A percentile compares a stretch with the other conserved stretches of the same genome.
Evolutionary conservation across 2,329 filamentous ascomycete genomes (phyloP).

Genomic region (Calycina herbarum): DNA sequence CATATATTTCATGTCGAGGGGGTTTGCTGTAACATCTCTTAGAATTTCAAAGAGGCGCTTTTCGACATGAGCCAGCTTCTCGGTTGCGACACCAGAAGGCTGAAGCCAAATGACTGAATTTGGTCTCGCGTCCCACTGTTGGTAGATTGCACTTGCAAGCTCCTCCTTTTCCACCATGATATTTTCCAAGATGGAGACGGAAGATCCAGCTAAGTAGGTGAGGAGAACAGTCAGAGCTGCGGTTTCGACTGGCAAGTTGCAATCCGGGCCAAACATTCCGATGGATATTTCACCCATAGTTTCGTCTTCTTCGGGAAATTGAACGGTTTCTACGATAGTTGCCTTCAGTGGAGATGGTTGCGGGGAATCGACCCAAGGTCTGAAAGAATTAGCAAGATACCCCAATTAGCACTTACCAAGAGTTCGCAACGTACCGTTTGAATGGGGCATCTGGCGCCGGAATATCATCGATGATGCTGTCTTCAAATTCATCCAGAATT

Average conservation of each 20-base stretch:
- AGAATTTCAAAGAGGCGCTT: conserved; percentile 82
- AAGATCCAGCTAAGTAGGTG: conserved; percentile 88
- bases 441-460: conserved; percentile 75
- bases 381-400: conserved; percentile 23
- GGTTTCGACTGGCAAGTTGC: conserved; percentile 65
- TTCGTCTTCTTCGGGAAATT: conserved; percentile 97
- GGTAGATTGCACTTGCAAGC: conserved; percentile 81
- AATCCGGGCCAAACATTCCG: conserved; percentile 82
- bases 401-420: too few relatives aligned
- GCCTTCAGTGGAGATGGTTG: conserved; percentile 71
- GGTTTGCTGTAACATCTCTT: conserved; percentile 74
- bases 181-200: conserved; percentile 89
- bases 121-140: conserved; percentile 76
- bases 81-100: conserved; percentile 82
- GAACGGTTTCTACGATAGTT: conserved; percentile 73
- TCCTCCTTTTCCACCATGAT: conserved; percentile 90
- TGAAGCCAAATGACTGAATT: conserved; percentile 84
- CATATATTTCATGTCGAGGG: conserved; percentile 88
- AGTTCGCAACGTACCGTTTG: conserved; percentile 45
- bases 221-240: conserved; percentile 79
- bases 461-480: conserved; percentile 79
- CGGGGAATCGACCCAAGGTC: conserved; percentile 85
- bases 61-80: conserved; percentile 81
- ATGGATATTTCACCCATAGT: conserved; percentile 86
- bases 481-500: conserved; percentile 85